Evolutionary conservation across 768 basidiomycete genomes (phyloP), one percentile per base, ranked within the genome.

Genomic region (Mycena vitilis): DNA sequence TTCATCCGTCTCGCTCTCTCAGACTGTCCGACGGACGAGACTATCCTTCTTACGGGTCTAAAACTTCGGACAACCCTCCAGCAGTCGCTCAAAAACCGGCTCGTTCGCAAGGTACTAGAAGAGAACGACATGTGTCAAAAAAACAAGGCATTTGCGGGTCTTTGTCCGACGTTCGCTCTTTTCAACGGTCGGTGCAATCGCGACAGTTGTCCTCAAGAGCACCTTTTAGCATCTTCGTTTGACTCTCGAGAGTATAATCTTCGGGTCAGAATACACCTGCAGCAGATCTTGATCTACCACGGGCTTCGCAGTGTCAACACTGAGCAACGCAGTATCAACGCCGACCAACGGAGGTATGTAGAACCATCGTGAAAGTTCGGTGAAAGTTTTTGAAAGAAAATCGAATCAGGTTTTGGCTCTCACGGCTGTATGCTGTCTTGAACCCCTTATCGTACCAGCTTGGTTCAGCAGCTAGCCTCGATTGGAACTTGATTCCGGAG

Each of bases 271-370:
- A 74, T 86, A 40, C 82, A 86, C 68, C 64, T 90, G 2, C 82
- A 83, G 45, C 86, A 88, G 49, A 83, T 90, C 1, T 69, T 81
- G 51, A 86, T 89, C 22, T 79, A 85, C 53, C 81, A 86, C 22
- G 69, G 71, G 10, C 68, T 81, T 2, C 61, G 75, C 49, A 66
- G 45, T 9, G 37, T 70, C 13, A 55, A n/a, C 10, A 44, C 55
- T 4, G 63, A 72, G 23, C 30, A 30, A 30, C 30, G 30, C 30
- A 30, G 30, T 30, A 30, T 30, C 30, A 30, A 30, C 30, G 53
- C 68, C 2, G 65, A 72, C 61, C 54, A 61, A 56, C 75, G 77
- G 60, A 68, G 74, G 78, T 76, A 70, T 13, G 70, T 56, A 40
- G 20, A 9, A 20, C 8, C 18, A 37, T 37, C 13, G 12, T 62